Percentiles rank a stretch among this genome's conserved stretches.
Evolutionary conservation across 164 flowering plant genomes (phyloP).

Genomic region (Akebia trifoliata): DNA sequence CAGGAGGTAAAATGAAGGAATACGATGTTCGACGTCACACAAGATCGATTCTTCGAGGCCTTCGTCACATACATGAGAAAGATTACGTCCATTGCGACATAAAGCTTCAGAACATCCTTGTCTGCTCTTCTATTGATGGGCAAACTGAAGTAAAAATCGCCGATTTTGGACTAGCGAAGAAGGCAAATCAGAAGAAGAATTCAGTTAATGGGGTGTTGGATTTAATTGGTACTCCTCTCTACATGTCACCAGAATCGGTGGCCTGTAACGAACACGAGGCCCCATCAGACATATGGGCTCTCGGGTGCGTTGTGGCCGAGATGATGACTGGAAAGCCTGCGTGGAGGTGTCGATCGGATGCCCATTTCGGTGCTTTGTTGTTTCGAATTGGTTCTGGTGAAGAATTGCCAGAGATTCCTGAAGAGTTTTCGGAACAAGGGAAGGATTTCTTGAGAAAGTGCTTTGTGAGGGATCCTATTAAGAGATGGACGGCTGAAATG

Average conservation of each 20-base stretch:
- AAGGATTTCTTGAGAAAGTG: slow-evolving; percentile 51
- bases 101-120: slow-evolving; percentile 62
- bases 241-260: slow-evolving; percentile 59
- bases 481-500: slow-evolving; percentile 67
- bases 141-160: slow-evolving; percentile 43
- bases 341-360: slow-evolving; percentile 24
- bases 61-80: slow-evolving; percentile 37
- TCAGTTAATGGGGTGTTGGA: slow-evolving; percentile 6
- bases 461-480: slow-evolving; percentile 37
- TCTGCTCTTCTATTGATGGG: slow-evolving; percentile 19
- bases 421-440: slow-evolving; percentile 34
- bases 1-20: slow-evolving; percentile 35
- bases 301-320: slow-evolving; percentile 63
- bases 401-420: slow-evolving; percentile 43
- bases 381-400: slow-evolving; percentile 30
- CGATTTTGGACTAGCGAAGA: slow-evolving; percentile 76
- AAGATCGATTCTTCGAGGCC: slow-evolving; percentile 40
- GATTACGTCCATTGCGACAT: slow-evolving; percentile 81
- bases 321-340: slow-evolving; percentile 47
- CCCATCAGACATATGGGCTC: slow-evolving; percentile 53
- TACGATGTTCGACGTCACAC: slow-evolving; percentile 33
- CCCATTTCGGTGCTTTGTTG: slow-evolving; percentile 22
- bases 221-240: slow-evolving; percentile 52
- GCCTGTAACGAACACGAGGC: slow-evolving; percentile 24
- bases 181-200: slow-evolving; percentile 1